Percentiles rank a stretch among this genome's conserved stretches.
Evolutionary conservation across 108 stramenopile species (phyloP).

Genomic region (Fistulifera pelliculosa): DNA sequence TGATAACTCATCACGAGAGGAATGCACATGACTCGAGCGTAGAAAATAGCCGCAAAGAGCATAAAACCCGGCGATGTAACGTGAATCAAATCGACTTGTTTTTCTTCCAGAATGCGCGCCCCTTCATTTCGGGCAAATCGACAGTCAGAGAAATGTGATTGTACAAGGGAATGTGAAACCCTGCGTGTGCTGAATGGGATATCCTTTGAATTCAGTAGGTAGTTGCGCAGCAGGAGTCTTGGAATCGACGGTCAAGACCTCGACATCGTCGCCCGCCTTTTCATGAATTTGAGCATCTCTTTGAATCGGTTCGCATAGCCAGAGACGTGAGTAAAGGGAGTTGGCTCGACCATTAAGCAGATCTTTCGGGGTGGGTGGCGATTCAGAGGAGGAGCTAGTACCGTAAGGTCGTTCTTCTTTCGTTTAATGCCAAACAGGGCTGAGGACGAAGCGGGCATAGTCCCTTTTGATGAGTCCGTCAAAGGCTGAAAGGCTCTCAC

Average conservation of each 20-base stretch:
- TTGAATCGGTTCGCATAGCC: slow-evolving; percentile 98
- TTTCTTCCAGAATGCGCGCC: slow-evolving; percentile 65
- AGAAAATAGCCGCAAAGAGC: slow-evolving; percentile 74
- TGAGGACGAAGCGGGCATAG: too few relatives aligned
- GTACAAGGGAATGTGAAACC: slow-evolving; percentile 93
- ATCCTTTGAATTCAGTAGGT: slow-evolving; percentile 65
- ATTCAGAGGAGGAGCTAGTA: slow-evolving; percentile 43
- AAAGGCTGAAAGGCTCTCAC: too few relatives aligned
- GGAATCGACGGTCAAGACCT: slow-evolving; percentile 85
- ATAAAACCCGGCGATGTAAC: slow-evolving; percentile 91
- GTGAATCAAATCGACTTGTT: slow-evolving; percentile 91
- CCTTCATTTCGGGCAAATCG: slow-evolving; percentile 83
- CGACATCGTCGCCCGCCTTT: slow-evolving; percentile 86
- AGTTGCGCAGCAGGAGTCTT: slow-evolving; percentile 55
- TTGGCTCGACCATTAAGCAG: slow-evolving; percentile 79
- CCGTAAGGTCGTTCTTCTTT: background rate
- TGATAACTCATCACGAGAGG: slow-evolving; percentile 89
- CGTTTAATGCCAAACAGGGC: background rate
- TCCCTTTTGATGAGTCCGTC: too few relatives aligned
- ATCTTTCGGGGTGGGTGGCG: slow-evolving; percentile 54
- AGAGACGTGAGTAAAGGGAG: slow-evolving; percentile 93
- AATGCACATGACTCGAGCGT: slow-evolving; percentile 71
- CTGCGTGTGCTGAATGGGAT: slow-evolving; percentile 71
- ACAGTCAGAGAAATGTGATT: slow-evolving; percentile 84
- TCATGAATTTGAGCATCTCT: slow-evolving; percentile 85